phyloP scores from a whole-genome alignment of 352 stramenopile species.

The Vaucheria bursata region DNA sequence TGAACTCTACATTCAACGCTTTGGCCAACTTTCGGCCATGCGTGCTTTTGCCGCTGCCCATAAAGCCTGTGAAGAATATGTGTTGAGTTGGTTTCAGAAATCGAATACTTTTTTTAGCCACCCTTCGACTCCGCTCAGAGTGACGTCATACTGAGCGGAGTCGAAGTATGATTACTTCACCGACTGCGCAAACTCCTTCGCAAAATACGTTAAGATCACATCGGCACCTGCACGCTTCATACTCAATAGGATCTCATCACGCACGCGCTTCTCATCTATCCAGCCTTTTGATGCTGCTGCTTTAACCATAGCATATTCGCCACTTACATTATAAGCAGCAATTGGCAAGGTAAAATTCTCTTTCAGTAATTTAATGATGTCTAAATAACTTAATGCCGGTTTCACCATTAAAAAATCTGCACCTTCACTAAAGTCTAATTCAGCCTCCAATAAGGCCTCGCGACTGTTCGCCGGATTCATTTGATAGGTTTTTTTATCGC shows the following conservation, averaged over 20 bases:
- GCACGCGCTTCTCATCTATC: not conserved
- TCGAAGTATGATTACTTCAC: too few species aligned
- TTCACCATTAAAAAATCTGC: conserved; percentile 96
- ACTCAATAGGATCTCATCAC: not conserved
- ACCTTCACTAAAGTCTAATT: conserved; percentile 72
- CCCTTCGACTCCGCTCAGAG: too few species aligned
- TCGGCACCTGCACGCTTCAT: conserved; percentile 3
- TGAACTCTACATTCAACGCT: too few species aligned
- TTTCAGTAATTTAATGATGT: not conserved
- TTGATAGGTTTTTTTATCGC: conserved; percentile 8
- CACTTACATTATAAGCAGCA: not conserved
- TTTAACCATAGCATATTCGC: conserved; percentile 9
- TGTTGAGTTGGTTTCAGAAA: too few species aligned
- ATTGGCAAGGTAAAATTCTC: not conserved
- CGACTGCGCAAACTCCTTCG: not conserved
- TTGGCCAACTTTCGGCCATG: too few species aligned
- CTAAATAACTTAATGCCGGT: not conserved
- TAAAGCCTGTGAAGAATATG: too few species aligned
- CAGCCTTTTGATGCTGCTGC: not conserved
- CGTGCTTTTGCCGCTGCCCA: too few species aligned
- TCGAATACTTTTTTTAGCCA: too few species aligned
- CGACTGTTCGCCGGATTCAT: not conserved
- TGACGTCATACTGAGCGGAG: too few species aligned
- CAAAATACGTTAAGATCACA: not conserved
- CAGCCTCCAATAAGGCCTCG: conserved; percentile 53